Evolutionary conservation across 2,329 filamentous ascomycete genomes (phyloP).

Genomic region (Berkeleyomyces basicola): DNA sequence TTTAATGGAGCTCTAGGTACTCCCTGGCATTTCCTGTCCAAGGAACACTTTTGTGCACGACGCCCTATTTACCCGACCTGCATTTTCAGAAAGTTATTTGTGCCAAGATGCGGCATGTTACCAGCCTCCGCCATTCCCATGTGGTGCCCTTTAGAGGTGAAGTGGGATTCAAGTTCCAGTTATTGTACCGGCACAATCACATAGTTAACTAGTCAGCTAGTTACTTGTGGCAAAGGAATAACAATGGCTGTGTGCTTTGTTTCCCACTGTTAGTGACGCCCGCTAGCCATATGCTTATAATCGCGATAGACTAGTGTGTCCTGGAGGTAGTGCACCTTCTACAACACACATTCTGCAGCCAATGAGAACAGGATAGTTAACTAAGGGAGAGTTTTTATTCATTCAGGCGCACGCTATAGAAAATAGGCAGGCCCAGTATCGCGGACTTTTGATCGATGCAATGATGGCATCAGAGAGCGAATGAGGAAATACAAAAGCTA

Average conservation of each 20-base stretch:
- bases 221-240: background rate
- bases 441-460: background rate
- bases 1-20: too few relatives aligned
- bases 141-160: too few relatives aligned
- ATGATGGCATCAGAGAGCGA: background rate
- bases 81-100: too few relatives aligned
- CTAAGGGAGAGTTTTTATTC: background rate
- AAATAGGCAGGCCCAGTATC: background rate
- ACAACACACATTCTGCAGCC: too few relatives aligned
- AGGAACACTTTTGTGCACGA: too few relatives aligned
- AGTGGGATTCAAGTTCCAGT: background rate
- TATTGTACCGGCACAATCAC: background rate
- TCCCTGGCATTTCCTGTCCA: too few relatives aligned
- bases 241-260: background rate
- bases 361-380: background rate
- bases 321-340: too few relatives aligned
- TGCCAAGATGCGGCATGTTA: too few relatives aligned
- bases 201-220: too few relatives aligned
- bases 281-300: too few relatives aligned
- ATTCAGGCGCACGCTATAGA: background rate
- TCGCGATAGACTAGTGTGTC: too few relatives aligned
- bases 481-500: background rate
- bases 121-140: background rate
- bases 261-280: background rate
- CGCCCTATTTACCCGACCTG: too few relatives aligned